Base-by-base conservation (phyloP, 805 yeast genomes). In the Sungouiozyma intestinalis region DNA sequence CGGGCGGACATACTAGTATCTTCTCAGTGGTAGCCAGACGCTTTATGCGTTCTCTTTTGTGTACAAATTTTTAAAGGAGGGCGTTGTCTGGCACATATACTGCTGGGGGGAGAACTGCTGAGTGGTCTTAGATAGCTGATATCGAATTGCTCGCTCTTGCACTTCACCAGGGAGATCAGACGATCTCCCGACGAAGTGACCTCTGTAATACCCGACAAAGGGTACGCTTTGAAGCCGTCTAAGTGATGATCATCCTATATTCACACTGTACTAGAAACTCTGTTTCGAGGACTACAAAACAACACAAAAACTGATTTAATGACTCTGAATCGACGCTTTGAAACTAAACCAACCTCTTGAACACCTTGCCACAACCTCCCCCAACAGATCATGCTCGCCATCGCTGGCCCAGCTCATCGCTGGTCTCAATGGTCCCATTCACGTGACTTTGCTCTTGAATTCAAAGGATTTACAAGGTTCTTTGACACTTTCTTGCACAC, bases 1-100 rank as follows among this genome's bases (percentile, higher is more conserved):
- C 72, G 72, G 72, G 72, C 72, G 72, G 71, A 66, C 72, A 67
- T 67, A 62, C 45, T 54, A 60, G 65, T 61, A 61, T 60, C 52
- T 50, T 38, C 20, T 32, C 27, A 46, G 46, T 45, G 49, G 57
- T 48, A 49, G 57, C 47, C 35, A 33, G 18, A 32, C 18, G 24
- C 11, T n/a, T 35, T 11, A 47, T 46, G 46, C 48, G 37, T 49
- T 52, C 49, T 46, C 54, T 55, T 53, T 56, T 53, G 66, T 63
- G 66, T 63, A 61, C 65, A 63, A 58, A 58, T 46, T 59, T 60
- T 51, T 53, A 52, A 48, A 57, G 53, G 43, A 53, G 29, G 11
- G 29, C 6, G 53, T 50, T 49, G 55, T 40, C 24, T 46, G 42
- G 45, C 46, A 43, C 39, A 50, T 48, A 27, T 45, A 45, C 47